Evolutionary conservation across 768 basidiomycete genomes (phyloP).

Genomic region (Tricholomella constricta): DNA sequence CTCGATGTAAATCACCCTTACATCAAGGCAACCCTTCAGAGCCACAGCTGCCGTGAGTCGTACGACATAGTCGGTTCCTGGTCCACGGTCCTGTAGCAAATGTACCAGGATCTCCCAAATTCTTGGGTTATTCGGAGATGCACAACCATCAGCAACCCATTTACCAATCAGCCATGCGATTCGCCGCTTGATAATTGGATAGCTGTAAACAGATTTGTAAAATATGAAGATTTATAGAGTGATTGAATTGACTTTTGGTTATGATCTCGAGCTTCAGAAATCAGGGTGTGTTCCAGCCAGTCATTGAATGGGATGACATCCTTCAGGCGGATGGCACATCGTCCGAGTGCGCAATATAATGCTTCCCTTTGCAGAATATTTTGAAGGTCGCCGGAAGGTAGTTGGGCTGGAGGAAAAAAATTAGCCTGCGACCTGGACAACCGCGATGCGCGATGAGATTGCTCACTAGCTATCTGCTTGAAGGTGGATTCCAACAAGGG

Average conservation of each 20-base stretch:
- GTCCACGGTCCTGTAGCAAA: conserved; percentile 67
- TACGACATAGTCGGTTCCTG: conserved; percentile 81
- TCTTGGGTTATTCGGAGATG: conserved; percentile 56
- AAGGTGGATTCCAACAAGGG: conserved; percentile 66
- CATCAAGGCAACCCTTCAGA: conserved; percentile 82
- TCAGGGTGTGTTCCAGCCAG: conserved; percentile 67
- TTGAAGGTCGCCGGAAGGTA: conserved; percentile 49
- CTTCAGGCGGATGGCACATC: conserved; percentile 67
- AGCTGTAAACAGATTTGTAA: conserved; percentile 44
- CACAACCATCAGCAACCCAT: conserved; percentile 76
- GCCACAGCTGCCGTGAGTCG: conserved; percentile 83
- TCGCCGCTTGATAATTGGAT: conserved; percentile 90
- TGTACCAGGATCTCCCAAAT: conserved; percentile 84
- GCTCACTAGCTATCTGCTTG: conserved; percentile 58
- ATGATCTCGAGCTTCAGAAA: conserved; percentile 57
- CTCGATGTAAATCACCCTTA: conserved; percentile 36
- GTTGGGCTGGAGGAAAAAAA: conserved; percentile 36
- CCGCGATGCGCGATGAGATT: neutral
- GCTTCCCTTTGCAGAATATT: conserved; percentile 81
- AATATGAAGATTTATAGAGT: neutral
- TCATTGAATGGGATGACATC: conserved; percentile 65
- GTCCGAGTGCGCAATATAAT: conserved; percentile 86
- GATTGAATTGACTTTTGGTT: conserved; percentile 54
- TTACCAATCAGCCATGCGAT: conserved; percentile 94
- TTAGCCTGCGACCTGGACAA: neutral